Evolutionary conservation across 2,329 filamentous ascomycete genomes (phyloP), one percentile per base, ranked within the genome.

Genomic region (Phoma herbarum): DNA sequence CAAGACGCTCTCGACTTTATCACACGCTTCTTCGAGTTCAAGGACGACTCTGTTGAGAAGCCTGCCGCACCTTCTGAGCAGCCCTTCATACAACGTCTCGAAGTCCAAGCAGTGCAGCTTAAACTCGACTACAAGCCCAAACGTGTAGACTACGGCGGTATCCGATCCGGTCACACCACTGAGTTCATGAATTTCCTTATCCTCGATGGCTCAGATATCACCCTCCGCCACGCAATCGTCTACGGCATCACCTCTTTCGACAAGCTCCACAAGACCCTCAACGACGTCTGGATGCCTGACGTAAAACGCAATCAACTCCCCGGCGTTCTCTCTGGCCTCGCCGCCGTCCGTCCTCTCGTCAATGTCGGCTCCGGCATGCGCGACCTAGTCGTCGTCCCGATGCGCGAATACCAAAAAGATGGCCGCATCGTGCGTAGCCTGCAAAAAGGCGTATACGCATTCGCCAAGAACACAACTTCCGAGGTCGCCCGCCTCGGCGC

Each of bases 151-250:
- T 99, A 99, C 68, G 91, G 89, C 0, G 93, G 93, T 3, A 85
- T 99, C 3, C 88, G 93, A 25, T 97, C 95, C 1, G 95, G 95
- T 1, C 92, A 92, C 65, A 98, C 95, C 0, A 96, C 92, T 0
- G 95, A 99, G 75, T 96, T 99, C 71, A 98, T 98, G 93, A 99
- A 99, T 76, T 97, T 99, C 74, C 85, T 99, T 64, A 91, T 94
- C 14, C 85, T 99, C 1, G 95, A 99, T 67, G 89, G 91, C 64
- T 88, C 95, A 2, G 88, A 94, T 60, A 90, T 99, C 84, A 86
- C 90, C 7, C 84, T 99, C 52, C 87, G 91, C 12, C 93, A 94
- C 74, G 90, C 91, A 25, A 98, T 99, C 66, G 87, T 98, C 33
- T 97, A 98, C 67, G 95, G 96, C 26, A 86, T 97, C 1, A 88